Percentiles rank a stretch among this genome's conserved stretches.
Conservation (phyloP, 1,139 yeast genomes). For the Trichomonascaceae sp. region DNA sequence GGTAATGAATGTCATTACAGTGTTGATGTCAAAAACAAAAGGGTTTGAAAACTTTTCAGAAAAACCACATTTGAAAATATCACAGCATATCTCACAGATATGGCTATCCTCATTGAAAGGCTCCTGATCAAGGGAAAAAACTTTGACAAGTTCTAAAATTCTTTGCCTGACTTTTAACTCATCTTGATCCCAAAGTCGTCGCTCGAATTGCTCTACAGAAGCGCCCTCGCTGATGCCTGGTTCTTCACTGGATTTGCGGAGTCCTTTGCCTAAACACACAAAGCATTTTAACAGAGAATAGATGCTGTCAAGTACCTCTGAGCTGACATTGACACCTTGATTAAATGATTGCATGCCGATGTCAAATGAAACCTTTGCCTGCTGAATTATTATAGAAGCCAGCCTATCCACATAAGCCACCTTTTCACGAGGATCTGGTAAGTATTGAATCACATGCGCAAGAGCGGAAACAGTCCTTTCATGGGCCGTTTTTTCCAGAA, state of each 20-base stretch:
- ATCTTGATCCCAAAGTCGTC: slow-evolving; percentile 37
- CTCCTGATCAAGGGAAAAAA: slow-evolving; percentile 39
- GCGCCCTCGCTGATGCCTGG: slow-evolving; percentile 24
- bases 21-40: slow-evolving; percentile 42
- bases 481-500: slow-evolving; percentile 26
- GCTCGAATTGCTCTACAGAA: slow-evolving; percentile 8
- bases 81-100: slow-evolving; percentile 52
- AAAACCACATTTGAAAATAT: slow-evolving; percentile 56
- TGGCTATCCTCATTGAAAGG: slow-evolving; percentile 36
- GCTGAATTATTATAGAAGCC: slow-evolving; percentile 23
- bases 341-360: background rate
- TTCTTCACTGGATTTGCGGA: slow-evolving; percentile 33
- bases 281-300: slow-evolving; percentile 54
- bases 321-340: background rate
- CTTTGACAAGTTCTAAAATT: slow-evolving; percentile 38
- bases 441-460: slow-evolving; percentile 31
- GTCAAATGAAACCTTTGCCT: slow-evolving; percentile 9
- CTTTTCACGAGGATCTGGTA: slow-evolving; percentile 20
- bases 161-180: slow-evolving; percentile 37
- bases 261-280: slow-evolving; percentile 62
- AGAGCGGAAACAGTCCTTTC: slow-evolving; percentile 35
- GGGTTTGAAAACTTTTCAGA: slow-evolving; percentile 68
- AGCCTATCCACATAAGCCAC: slow-evolving; percentile 22
- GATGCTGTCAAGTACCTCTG: slow-evolving; percentile 1
- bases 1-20: slow-evolving; percentile 43